Evolutionary conservation across 2,329 filamentous ascomycete genomes (phyloP), one percentile per base, ranked within the genome.

Genomic region (Diaporthe helianthi): DNA sequence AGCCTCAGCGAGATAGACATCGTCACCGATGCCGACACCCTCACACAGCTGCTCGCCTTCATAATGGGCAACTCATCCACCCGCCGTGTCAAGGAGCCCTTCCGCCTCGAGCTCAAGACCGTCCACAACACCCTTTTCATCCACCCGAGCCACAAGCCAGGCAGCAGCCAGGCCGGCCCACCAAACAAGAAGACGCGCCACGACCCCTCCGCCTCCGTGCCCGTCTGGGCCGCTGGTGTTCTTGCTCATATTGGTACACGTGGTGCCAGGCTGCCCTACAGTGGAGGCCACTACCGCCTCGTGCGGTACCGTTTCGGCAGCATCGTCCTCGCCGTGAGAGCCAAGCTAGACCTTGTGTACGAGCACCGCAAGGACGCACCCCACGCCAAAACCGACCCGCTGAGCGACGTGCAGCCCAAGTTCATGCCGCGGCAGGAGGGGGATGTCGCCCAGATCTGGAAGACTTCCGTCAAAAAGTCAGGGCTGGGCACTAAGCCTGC

Each of bases 21-120:
- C 29, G 31, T 69, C 10, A 66, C 69, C 24, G 69, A 69, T 58
- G 31, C 49, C 31, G 44, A 51, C 22, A 67, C 69, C 1, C 55
- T 71, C 4, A 36, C 38, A 15, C 31, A 54, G 44, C 69, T 71
- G 8, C 47, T 67, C 5, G 31, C 46, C 8, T 69, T 69, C 41
- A 53, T 69, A 22, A 46, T 60, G 24, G 19, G 41, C 47, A 22
- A 26, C n/a, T 17, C 19, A 15, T 19, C 52, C 4, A 24, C n/a
- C 8, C 31, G 24, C 44, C 65, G 10, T 2, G 9, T 22, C 6
- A 58, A 13, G 10, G 29, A 51, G 5, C 41, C 63, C 10, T 64
- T 69, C 63, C 67, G 69, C n/a, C 64, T 71, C 36, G 67, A 71
- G 47, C 69, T 71, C 9, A n/a, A 47, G 13, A 67, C 22, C 2